phyloP scores from a whole-genome alignment of 2,329 filamentous ascomycete genomes.

The Apiospora malaysiana region DNA sequence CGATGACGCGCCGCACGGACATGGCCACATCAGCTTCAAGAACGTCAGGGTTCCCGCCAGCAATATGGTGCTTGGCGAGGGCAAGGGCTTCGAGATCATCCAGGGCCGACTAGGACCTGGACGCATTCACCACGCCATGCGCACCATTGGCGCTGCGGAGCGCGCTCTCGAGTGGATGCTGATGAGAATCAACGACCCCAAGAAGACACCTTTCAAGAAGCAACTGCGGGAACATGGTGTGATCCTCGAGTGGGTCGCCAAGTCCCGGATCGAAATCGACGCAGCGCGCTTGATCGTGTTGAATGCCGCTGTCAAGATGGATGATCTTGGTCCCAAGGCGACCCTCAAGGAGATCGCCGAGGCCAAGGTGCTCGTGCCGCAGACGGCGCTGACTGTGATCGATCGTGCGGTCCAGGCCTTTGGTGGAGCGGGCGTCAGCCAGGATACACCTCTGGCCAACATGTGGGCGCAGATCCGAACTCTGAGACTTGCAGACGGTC shows the following conservation, averaged over 20 bases:
- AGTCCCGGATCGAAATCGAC: slow-evolving; percentile 92
- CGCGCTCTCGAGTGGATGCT: slow-evolving; percentile 94
- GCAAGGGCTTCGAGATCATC: slow-evolving; percentile 96
- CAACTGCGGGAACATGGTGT: slow-evolving; percentile 87
- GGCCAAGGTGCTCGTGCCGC: slow-evolving; percentile 90
- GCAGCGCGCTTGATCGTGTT: slow-evolving; percentile 87
- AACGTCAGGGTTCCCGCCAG: slow-evolving; percentile 85
- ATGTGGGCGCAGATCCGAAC: slow-evolving; percentile 85
- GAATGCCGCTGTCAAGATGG: slow-evolving; percentile 95
- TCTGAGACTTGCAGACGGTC: slow-evolving; percentile 86
- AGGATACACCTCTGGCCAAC: slow-evolving; percentile 89
- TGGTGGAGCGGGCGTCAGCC: slow-evolving; percentile 87
- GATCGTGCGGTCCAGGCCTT: slow-evolving; percentile 94
- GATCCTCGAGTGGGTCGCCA: slow-evolving; percentile 93
- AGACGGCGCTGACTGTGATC: slow-evolving; percentile 82
- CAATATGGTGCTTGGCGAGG: slow-evolving; percentile 91
- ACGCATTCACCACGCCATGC: slow-evolving; percentile 98
- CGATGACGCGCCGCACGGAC: slow-evolving; percentile 97
- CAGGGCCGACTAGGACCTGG: slow-evolving; percentile 95
- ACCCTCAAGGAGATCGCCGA: slow-evolving; percentile 93
- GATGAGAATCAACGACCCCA: slow-evolving; percentile 88
- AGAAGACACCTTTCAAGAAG: slow-evolving; percentile 91
- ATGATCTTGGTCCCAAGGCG: slow-evolving; percentile 84
- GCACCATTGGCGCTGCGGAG: slow-evolving; percentile 89
- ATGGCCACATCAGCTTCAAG: slow-evolving; percentile 88